Conservation (phyloP, 1,284 basidiomycete species). For the Singerocomus inundabilis region DNA sequence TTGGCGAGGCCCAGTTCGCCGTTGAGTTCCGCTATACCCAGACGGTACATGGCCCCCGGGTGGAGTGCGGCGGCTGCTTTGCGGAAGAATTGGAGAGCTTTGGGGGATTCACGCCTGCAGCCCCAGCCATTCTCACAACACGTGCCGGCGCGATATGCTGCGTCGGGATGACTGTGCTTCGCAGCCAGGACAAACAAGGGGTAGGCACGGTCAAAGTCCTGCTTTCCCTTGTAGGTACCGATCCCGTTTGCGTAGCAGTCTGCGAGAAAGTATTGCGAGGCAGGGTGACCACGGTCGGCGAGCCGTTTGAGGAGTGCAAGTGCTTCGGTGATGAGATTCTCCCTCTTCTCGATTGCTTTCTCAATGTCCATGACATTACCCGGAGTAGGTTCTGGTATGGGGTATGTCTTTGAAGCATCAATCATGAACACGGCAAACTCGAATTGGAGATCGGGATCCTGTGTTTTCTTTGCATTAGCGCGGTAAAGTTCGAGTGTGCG, state of each 20-base stretch:
- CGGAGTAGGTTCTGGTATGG: constrained; percentile 63
- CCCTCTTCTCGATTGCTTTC: constrained; percentile 76
- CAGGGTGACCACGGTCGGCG: constrained; percentile 90
- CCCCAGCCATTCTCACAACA: constrained; percentile 99
- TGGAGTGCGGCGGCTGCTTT: constrained; percentile 92
- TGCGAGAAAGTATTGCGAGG: constrained; percentile 95
- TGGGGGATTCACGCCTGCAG: constrained; percentile 87
- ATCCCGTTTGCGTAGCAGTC: constrained; percentile 98
- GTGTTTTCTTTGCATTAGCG: constrained; percentile 96
- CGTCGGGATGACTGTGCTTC: constrained; percentile 98
- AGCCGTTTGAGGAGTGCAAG: constrained; percentile 83
- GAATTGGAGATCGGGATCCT: constrained; percentile 96
- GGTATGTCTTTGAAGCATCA: constrained; percentile 87
- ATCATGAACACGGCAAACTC: constrained; percentile 99
- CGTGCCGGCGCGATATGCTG: constrained; percentile 92
- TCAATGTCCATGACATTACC: constrained; percentile 80
- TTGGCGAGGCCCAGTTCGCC: constrained; percentile 88
- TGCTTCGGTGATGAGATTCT: constrained; percentile 86
- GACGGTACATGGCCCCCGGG: constrained; percentile 94
- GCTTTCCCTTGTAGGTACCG: constrained; percentile 82
- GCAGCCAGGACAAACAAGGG: constrained; percentile 95
- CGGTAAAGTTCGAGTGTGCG: constrained; percentile 97
- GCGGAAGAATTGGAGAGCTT: constrained; percentile 91
- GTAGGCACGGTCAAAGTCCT: constrained; percentile 97
- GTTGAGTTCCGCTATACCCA: constrained; percentile 95